Evolutionary conservation across 441 rosid species (phyloP), one percentile per base, ranked within the genome.

Genomic region (Lepidium campestre): DNA sequence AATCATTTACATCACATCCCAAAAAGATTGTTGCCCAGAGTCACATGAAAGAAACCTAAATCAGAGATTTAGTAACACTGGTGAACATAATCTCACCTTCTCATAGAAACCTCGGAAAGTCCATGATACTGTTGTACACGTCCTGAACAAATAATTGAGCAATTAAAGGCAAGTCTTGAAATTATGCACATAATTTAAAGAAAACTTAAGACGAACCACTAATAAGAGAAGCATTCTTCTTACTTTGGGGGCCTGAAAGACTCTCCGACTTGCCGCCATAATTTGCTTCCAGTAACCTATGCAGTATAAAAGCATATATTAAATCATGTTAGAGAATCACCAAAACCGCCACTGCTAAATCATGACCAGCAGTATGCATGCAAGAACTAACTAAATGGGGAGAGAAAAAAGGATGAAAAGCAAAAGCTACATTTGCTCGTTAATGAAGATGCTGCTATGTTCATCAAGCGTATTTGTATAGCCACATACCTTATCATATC

Each of bases 181-280:
- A 53, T 20, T 15, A 57, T 58, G 23, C 57, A 47, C n/a, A 37
- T 40, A 45, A 27, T 19, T 15, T 12, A 35, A 34, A 2, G 54
- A 35, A 53, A 36, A 18, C 15, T 53, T 14, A 41, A 29, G 66
- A 49, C 48, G 40, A 56, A 29, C 32, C 45, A 74, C 65, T 41
- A 11, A 50, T 35, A 52, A 49, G 57, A 67, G 23, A 57, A 49
- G 49, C 34, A 52, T 61, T 62, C 40, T 67, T 57, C 86, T 85
- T 79, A 87, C 93, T 87, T 87, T 73, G 90, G 93, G 22, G 93
- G 90, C 74, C 73, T 85, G 77, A 87, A 87, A 69, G 89, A 82
- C 77, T 87, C 93, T 74, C 93, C 93, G 37, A 87, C 93, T 78
- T 82, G 88, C 70, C 89, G 82, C 93, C 89, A 87, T 73, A 87